Base-by-base conservation (phyloP, 306 rosid species). In the Gastrolobium villosum region DNA sequence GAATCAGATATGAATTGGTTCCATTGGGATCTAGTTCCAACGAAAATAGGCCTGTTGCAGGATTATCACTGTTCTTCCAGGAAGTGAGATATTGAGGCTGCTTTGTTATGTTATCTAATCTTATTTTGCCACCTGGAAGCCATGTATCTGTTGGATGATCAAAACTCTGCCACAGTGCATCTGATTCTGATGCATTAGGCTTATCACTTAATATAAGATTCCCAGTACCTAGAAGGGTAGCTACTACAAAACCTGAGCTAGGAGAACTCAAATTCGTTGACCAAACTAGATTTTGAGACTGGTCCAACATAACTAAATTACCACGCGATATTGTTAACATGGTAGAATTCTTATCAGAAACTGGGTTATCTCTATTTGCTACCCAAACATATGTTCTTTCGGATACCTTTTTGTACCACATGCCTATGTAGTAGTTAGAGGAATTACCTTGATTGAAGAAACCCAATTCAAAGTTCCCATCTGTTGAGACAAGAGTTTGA, bases 331-430 rank as follows among this genome's bases (percentile, higher is more conserved):
- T 64, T 36, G 81, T 66, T 4, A 82, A 66, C 30, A 39, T 63
- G 32, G 86, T 78, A 15, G 84, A 65, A 37, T 48, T 79, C 11
- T 28, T 84, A 72, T 89, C 89, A 54, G 86, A 87, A 26, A 91
- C 70, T 2, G 93, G 90, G 0, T 30, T 26, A 34, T 89, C 87
- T 81, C 93, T 86, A 65, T 91, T 91, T 14, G 96, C 96, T 5
- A 89, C 87, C 96, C 93, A 91, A 45, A 91, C 96, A 45, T 49
- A 5, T 10, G 86, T 86, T 10, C 0, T 41, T 2, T 0, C 0
- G 8, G 91, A 36, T 3, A 87, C 37, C n/a, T 65, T 45, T 7
- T 50, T 74, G 83, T 91, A 89, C 96, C 93, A 86, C 39, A 84
- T 87, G 60, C 93, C 88, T 70, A 89, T 81, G 53, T 87, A 89